These are phyloP conservation scores for Malus sylvestris DNA, from an alignment of 306 rosid species.

Conservation along the genomic window DNA sequence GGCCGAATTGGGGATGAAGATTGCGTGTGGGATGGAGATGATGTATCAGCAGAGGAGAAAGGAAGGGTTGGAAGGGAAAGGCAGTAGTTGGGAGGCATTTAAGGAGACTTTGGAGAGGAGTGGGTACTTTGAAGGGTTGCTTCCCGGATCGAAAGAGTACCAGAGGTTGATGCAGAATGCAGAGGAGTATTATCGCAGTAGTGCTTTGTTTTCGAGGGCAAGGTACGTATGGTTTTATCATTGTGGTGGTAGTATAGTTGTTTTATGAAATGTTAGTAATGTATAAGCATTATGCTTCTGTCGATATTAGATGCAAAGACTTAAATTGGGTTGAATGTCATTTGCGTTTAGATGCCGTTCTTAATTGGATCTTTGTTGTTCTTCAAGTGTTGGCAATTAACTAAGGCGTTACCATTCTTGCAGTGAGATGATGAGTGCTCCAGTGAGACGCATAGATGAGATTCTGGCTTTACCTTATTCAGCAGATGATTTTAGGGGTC, in stretches of 20 bases:
- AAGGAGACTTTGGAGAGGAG: constrained; percentile 59
- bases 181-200: constrained; percentile 53
- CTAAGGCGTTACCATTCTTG: constrained; percentile 21
- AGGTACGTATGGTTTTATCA: constrained; percentile 32
- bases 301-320: neutral
- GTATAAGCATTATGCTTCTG: neutral
- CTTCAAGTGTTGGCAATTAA: constrained; percentile 1
- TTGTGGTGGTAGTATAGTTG: neutral
- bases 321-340: neutral
- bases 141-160: constrained; percentile 72
- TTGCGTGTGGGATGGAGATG: constrained; percentile 92
- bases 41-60: constrained; percentile 70
- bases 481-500: constrained; percentile 49
- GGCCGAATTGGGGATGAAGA: constrained; percentile 88
- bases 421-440: constrained; percentile 83
- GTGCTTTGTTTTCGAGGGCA: constrained; percentile 47
- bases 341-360: neutral
- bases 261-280: neutral
- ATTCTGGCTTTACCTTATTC: constrained; percentile 63
- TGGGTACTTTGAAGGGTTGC: constrained; percentile 70
- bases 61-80: constrained; percentile 69
- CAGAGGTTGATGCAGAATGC: constrained; percentile 75
- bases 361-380: neutral
- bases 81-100: constrained; percentile 69
- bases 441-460: constrained; percentile 84